Evolutionary conservation across 257 asterid genomes (phyloP).

Genomic region (Buddleja alternifolia): DNA sequence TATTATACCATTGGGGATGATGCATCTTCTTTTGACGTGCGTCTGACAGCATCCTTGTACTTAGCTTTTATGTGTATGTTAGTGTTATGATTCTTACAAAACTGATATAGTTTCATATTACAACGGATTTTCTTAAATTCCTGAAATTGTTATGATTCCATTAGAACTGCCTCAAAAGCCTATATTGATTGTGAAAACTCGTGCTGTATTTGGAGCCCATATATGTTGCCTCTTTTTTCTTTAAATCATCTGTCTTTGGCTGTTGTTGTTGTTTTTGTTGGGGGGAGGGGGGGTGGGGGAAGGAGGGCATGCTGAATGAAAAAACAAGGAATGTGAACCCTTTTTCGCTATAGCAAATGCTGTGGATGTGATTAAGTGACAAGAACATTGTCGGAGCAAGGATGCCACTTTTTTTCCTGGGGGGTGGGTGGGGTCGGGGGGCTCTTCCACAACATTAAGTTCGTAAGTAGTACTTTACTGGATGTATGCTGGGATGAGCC

Average conservation of each 20-base stretch:
- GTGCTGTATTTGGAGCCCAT: no score
- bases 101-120: slow-evolving; percentile 2
- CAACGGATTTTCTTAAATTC: background rate
- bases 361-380: background rate
- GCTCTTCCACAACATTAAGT: background rate
- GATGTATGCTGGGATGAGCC: background rate
- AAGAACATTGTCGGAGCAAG: background rate
- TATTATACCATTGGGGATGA: slow-evolving; percentile 51
- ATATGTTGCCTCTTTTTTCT: background rate
- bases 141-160: background rate
- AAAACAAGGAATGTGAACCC: background rate
- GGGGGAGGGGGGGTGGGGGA: background rate
- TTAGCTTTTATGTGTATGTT: slow-evolving; percentile 27
- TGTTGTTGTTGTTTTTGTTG: no score
- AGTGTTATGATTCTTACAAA: slow-evolving; percentile 16
- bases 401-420: no score
- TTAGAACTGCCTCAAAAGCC: background rate
- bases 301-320: background rate
- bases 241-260: background rate
- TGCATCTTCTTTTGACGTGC: slow-evolving; percentile 65
- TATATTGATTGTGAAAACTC: no score
- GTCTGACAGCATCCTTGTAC: slow-evolving; percentile 37
- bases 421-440: background rate
- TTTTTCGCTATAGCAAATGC: background rate
- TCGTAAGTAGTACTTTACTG: background rate